phyloP scores from a whole-genome alignment of 2,329 filamentous ascomycete genomes.

The Cladophialophora psammophila region DNA sequence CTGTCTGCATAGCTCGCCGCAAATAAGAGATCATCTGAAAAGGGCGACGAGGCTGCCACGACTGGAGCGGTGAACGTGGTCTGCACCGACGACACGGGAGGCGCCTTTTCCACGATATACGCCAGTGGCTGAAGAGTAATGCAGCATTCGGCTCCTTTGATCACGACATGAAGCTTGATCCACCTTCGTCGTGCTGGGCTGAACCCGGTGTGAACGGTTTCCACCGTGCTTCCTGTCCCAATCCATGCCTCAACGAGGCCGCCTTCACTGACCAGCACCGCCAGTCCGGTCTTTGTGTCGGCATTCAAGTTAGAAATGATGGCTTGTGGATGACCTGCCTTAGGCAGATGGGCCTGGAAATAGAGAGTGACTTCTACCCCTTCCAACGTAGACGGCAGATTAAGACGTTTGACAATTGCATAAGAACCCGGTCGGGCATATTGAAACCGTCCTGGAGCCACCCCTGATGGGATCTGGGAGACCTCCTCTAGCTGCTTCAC shows the following conservation, averaged over 20 bases:
- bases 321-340: constrained; percentile 23
- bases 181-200: constrained; percentile 19
- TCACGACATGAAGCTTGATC: constrained; percentile 16
- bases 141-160: constrained; percentile 7
- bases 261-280: constrained; percentile 21
- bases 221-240: constrained; percentile 21
- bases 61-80: neutral
- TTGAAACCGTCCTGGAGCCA: constrained; percentile 25
- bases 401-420: constrained; percentile 17
- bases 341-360: constrained; percentile 24
- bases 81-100: neutral
- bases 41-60: neutral
- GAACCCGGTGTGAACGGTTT: constrained; percentile 20
- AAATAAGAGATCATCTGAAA: constrained; percentile 8
- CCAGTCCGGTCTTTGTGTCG: constrained; percentile 24
- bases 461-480: constrained; percentile 20
- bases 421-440: constrained; percentile 29
- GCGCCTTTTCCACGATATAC: constrained; percentile 21
- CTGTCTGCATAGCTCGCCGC: constrained; percentile 19
- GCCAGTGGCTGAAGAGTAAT: constrained; percentile 11
- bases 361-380: constrained; percentile 26
- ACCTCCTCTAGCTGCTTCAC: constrained; percentile 16
- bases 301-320: constrained; percentile 29
- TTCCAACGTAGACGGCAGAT: neutral
- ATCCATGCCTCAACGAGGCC: constrained; percentile 24